Conservation (phyloP, 345 rosid genomes). For the Eucalyptus tenuipes region DNA sequence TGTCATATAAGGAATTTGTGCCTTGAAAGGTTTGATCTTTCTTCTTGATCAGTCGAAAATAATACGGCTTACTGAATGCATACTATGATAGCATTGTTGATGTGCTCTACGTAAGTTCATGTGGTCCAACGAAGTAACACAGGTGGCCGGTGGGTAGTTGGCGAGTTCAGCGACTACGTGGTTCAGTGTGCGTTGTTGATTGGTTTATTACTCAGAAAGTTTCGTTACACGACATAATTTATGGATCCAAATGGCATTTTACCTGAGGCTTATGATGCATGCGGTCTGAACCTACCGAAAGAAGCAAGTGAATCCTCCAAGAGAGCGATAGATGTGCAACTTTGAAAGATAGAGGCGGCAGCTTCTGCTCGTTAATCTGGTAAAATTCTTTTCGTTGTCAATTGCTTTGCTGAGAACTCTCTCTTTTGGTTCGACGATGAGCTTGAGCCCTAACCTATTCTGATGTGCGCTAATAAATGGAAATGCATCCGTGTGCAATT, state of each 20-base stretch:
- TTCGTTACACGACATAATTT: neutral
- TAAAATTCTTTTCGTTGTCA: neutral
- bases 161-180: neutral
- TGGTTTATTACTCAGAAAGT: neutral
- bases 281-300: neutral
- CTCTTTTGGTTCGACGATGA: neutral
- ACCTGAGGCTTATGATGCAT: neutral
- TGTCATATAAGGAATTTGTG: neutral
- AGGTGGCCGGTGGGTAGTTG: neutral
- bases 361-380: neutral
- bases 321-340: neutral
- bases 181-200: neutral
- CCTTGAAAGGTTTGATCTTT: neutral
- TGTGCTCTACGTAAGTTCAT: neutral
- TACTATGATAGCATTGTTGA: neutral
- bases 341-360: neutral
- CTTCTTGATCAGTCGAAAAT: neutral
- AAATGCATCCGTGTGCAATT: neutral
- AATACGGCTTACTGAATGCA: neutral
- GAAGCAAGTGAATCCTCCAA: neutral
- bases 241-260: neutral
- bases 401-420: neutral
- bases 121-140: neutral
- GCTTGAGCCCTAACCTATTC: neutral
- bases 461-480: neutral